Conservation (phyloP, 2,329 filamentous ascomycete genomes). For the Sarocladium brachiariae region DNA sequence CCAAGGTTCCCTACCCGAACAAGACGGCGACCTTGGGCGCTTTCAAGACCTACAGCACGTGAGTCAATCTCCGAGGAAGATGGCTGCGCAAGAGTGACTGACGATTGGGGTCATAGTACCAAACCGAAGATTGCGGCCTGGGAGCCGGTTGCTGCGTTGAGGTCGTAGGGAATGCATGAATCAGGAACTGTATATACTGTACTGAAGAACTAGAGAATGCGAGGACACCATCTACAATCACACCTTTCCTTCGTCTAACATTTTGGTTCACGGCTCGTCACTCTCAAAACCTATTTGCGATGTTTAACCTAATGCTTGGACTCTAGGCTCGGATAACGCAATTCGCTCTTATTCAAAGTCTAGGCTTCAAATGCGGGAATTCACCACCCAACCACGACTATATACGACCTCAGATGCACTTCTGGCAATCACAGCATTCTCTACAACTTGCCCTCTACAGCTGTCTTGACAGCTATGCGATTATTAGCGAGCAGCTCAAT, state of each 20-base stretch:
- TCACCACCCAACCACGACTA: background rate
- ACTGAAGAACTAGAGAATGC: conserved; percentile 8
- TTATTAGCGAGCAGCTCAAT: conserved; percentile 20
- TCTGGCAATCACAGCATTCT: background rate
- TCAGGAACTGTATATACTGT: conserved; percentile 25
- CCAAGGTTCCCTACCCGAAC: conserved; percentile 63
- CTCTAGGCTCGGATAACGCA: background rate
- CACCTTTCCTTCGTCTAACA: background rate
- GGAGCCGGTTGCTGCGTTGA: conserved; percentile 37
- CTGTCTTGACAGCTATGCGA: conserved; percentile 31
- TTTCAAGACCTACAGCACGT: conserved; percentile 95
- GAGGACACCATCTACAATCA: background rate
- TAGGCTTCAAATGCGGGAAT: background rate
- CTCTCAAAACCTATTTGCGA: background rate
- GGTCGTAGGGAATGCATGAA: conserved; percentile 19
- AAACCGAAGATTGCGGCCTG: conserved; percentile 49
- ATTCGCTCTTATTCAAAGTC: background rate
- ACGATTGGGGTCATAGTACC: conserved; percentile 27
- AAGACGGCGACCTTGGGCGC: conserved; percentile 69
- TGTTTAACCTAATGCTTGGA: too few species aligned
- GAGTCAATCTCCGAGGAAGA: conserved; percentile 32
- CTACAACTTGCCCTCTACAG: conserved; percentile 28
- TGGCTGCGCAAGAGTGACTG: background rate
- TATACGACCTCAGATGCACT: background rate
- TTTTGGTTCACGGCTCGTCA: too few species aligned